Base-by-base conservation (phyloP, 2,329 filamentous ascomycete species). In the Calonectria honghensis region DNA sequence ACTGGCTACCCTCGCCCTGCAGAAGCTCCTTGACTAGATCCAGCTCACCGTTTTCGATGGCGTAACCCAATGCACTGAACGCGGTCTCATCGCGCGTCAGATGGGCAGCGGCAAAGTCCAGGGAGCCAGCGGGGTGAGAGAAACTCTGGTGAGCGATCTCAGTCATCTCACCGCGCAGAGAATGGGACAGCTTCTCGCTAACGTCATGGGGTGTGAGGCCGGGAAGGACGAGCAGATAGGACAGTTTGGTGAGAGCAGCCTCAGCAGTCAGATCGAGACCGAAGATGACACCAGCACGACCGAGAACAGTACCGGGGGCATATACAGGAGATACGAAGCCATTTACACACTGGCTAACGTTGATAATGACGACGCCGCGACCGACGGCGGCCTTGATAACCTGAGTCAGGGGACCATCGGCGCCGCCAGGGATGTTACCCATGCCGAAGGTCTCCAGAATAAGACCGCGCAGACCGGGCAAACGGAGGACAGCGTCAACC, bases 381-480 rank as follows among this genome's bases (percentile, higher is more conserved):
- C 93, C 88, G 51, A 98, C 95, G 29, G 95, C 96, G 54, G 92
- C 91, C 24, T 91, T 90, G 80, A 98, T 92, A 64, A 96, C 94
- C 70, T 92, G 92, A 20, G 94, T 96, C 83, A 98, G 90, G 67
- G 92, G 93, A 71, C 94, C 94, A 82, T 97, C 94, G 63, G 93
- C 90, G 37, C 95, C 95, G 50, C 94, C 94, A 3, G 96, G 96
- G 14, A 96, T 94, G 85, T 98, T 98, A 72, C 96, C 96, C 83
- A 97, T 96, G 74, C 96, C 96, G 84, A 98, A 98, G 0, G 96
- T 98, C 86, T 98, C 96, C 54, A 98, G 90, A 50, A 98, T 93
- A 65, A 98, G 89, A 1, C 96, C 96, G 64, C 93, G 92, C 18
- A 98, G 89, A 61, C 92, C 92, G n/a, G 95, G 92, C 39, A 96